phyloP scores from a whole-genome alignment of 139 green algal genomes.

The Bryopsis sp. region DNA sequence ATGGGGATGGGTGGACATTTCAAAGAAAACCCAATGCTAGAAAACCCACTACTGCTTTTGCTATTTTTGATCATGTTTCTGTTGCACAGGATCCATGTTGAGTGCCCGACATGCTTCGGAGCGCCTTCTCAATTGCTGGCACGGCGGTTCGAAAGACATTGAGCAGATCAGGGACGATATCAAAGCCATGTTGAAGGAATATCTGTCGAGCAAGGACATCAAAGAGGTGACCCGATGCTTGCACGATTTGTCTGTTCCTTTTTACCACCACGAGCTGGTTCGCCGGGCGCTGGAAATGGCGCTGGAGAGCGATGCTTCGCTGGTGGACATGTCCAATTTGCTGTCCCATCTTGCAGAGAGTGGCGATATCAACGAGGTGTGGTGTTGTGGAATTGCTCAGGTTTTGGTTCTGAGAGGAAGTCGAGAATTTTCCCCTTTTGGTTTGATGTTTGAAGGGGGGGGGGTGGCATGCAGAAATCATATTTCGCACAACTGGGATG shows the following conservation, averaged over 20 bases:
- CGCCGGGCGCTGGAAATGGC: constrained; percentile 46
- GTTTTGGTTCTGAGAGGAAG: no score
- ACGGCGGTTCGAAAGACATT: constrained; percentile 43
- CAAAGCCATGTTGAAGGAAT: constrained; percentile 33
- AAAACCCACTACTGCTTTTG: no score
- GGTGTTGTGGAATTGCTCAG: no score
- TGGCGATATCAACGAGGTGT: constrained; percentile 15
- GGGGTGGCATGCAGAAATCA: no score
- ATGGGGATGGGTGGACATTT: no score
- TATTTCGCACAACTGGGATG: no score
- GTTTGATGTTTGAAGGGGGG: no score
- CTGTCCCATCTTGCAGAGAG: background rate
- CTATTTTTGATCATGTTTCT: background rate
- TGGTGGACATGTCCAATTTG: background rate
- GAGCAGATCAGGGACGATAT: constrained; percentile 36
- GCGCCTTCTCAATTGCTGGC: constrained; percentile 69
- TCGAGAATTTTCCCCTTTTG: no score
- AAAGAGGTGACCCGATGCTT: constrained; percentile 16
- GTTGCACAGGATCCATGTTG: constrained; percentile 44
- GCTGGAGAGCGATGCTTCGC: constrained; percentile 1
- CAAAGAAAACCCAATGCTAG: no score
- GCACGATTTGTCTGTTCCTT: constrained; percentile 46
- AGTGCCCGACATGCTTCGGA: constrained; percentile 65
- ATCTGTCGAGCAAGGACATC: constrained; percentile 20
- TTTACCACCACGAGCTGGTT: constrained; percentile 74